Base-by-base conservation (phyloP, 2,329 filamentous ascomycete genomes). In the Pestalotiopsis fici region DNA sequence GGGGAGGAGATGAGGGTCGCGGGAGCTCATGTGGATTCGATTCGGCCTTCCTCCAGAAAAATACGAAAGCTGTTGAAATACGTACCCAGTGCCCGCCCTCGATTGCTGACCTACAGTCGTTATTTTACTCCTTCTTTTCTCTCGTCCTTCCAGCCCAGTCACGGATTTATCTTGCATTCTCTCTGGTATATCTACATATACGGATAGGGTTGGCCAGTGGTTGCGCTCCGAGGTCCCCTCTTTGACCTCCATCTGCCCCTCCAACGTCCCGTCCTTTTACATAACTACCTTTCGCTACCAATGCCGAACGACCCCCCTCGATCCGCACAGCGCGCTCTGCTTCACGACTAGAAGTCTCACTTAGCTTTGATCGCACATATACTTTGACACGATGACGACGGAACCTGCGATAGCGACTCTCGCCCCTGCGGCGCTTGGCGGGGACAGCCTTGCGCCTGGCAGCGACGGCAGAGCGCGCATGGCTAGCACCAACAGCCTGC, bases 401-500 rank as follows among this genome's bases (percentile, higher is more conserved):
- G 68, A 71, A 69, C 59, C 69, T 56, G 56, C 59, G 25, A 67
- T 66, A 57, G 69, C 70, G 47, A 64, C 68, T 62, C 28, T 68
- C 54, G 54, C 69, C 31, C 56, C 65, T 27, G 25, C 56, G 37
- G 25, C 27, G 37, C 64, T 37, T 35, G 31, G 27, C 13, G 4
- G n/a, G 59, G 23, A 43, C 25, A 37, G 37, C 27, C 37, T 35
- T 35, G 43, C 21, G 25, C 21, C 64, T 21, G 15, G 43, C 43
- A 50, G 43, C 43, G 21, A 50, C 13, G 4, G 21, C 31, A 55
- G 39, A 47, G 54, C 25, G 31, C 35, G 31, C 23, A 61, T 68
- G 39, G 27, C 54, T 47, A 72, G 62, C 57, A 68, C 70, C 25
- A 68, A 68, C 3, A 74, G 74, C 66, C 67, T 79, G 31, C 72